Base-by-base conservation (phyloP, 2,329 filamentous ascomycete species). In the Colletotrichum sojae region DNA sequence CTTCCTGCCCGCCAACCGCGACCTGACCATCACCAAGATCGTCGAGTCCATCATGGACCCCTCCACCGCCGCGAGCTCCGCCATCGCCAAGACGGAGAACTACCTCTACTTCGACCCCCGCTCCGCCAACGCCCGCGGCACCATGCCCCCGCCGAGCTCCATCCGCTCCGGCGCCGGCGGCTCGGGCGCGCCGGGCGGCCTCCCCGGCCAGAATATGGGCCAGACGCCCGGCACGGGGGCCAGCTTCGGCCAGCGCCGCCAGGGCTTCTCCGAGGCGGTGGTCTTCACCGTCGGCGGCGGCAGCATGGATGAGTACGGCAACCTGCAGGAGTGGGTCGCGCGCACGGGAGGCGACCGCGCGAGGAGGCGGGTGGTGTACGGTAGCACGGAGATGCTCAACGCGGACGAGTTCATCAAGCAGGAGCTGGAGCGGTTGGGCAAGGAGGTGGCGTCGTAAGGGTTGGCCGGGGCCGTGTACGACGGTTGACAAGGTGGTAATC, bases 21-120 rank as follows among this genome's bases (percentile, higher is more conserved):
- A 99, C 77, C 88, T 98, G 10, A 98, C 96, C 0, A 89, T 99
- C 61, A 99, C 97, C 65, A 98, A 98, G 82, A 98, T 99, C 77
- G 95, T 96, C 48, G 96, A 99, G 80, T 97, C 94, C 1, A 91
- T 99, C 76, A 99, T 99, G 95, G 96, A 99, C 76, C 96, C 96
- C 0, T 88, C 94, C 53, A 90, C 94, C 12, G 95, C 96, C 3
- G 94, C 94, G 4, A 95, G 94, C 6, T 95, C 92, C 27, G 96
- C 96, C 27, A 96, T 99, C 73, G 92, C 94, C 70, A 98, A 97
- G 84, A 98, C 96, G 1, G 96, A 99, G 78, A 92, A 93, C 75
- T 99, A 98, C 76, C 89, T 98, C 36, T 99, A 98, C 85, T 99
- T 98, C 78, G 97, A 99, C 78, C 96, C 96, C 0, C 90, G 95